A percentile compares a stretch with the other conserved stretches of the same genome.
These are phyloP conservation scores for Calocera cornea DNA, from an alignment of 768 basidiomycete species.

Conservation along the genomic window DNA sequence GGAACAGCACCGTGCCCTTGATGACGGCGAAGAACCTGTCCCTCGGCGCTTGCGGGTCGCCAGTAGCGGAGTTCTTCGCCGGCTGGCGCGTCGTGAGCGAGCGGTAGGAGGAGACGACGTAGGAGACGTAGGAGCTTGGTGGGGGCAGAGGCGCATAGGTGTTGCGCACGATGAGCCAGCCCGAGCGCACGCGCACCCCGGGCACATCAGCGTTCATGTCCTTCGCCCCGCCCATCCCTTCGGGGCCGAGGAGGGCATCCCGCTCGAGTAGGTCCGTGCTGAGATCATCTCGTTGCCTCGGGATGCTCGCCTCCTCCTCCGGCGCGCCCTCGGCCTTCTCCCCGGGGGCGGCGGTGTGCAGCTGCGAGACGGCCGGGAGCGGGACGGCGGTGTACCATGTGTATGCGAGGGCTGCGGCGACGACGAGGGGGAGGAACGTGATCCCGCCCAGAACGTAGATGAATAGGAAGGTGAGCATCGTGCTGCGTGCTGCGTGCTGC, in stretches of 20 bases:
- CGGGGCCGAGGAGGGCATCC: not conserved
- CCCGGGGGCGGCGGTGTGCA: constrained; percentile 22
- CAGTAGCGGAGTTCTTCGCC: not conserved
- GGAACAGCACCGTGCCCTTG: constrained; percentile 79
- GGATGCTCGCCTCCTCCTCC: constrained; percentile 21
- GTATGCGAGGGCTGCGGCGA: constrained; percentile 44
- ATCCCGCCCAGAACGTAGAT: constrained; percentile 82
- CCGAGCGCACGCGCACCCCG: constrained; percentile 17
- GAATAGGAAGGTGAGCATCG: constrained; percentile 40
- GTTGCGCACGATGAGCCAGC: constrained; percentile 58
- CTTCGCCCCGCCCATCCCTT: not conserved
- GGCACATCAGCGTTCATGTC: constrained; percentile 6
- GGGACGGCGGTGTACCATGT: constrained; percentile 77
- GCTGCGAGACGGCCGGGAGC: constrained; percentile 39
- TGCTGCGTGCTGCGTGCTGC: not conserved
- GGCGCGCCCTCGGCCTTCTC: constrained; percentile 22
- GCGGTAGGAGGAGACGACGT: constrained; percentile 18
- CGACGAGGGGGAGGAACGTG: constrained; percentile 72
- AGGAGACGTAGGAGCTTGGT: constrained; percentile 10
- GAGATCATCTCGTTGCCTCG: constrained; percentile 10
- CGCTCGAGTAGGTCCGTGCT: not conserved
- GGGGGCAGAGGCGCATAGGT: constrained; percentile 15
- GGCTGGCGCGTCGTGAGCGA: constrained; percentile 18
- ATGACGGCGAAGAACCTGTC: constrained; percentile 88
- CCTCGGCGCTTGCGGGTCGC: constrained; percentile 40